These are phyloP conservation scores for Macrolepiota dolichaula DNA, from an alignment of 768 basidiomycete genomes.

Conservation along the genomic window DNA sequence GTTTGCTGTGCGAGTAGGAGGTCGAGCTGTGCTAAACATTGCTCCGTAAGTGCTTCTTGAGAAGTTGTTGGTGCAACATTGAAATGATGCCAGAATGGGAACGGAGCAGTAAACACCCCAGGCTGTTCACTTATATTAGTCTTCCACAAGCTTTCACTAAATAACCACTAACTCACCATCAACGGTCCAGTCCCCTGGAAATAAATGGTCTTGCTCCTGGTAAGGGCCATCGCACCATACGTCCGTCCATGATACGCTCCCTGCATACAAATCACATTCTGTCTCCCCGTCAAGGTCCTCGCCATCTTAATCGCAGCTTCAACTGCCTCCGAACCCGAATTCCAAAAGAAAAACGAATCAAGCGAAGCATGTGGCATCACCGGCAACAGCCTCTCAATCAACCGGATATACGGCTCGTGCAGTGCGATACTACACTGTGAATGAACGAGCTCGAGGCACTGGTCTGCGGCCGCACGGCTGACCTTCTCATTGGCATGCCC, in stretches of 20 bases:
- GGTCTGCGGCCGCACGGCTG: slow-evolving; percentile 84
- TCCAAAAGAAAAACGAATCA: slow-evolving; percentile 97
- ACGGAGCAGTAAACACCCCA: slow-evolving; percentile 77
- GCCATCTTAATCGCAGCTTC: slow-evolving; percentile 91
- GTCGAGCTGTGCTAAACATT: slow-evolving; percentile 78
- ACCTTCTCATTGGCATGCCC: slow-evolving; percentile 88
- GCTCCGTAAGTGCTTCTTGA: slow-evolving; percentile 51
- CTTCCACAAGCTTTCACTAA: not conserved
- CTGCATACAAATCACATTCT: slow-evolving; percentile 91
- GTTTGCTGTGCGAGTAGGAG: slow-evolving; percentile 76
- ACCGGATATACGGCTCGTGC: slow-evolving; percentile 80
- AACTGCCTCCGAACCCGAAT: slow-evolving; percentile 91
- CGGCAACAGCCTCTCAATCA: slow-evolving; percentile 82
- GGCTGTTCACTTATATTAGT: slow-evolving; percentile 48
- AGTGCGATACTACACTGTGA: slow-evolving; percentile 87
- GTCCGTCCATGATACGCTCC: slow-evolving; percentile 91
- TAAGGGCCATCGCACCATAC: slow-evolving; percentile 89
- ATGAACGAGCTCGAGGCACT: slow-evolving; percentile 79
- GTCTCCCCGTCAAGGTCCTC: slow-evolving; percentile 68
- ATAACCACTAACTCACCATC: slow-evolving; percentile 50
- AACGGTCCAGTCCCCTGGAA: slow-evolving; percentile 74
- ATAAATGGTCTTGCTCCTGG: slow-evolving; percentile 92
- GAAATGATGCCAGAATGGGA: slow-evolving; percentile 92
- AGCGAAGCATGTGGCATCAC: slow-evolving; percentile 89
- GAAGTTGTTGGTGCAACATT: slow-evolving; percentile 55